Evolutionary conservation across 352 stramenopile species (phyloP).

Genomic region (Pilasporangium apinafurcum): DNA sequence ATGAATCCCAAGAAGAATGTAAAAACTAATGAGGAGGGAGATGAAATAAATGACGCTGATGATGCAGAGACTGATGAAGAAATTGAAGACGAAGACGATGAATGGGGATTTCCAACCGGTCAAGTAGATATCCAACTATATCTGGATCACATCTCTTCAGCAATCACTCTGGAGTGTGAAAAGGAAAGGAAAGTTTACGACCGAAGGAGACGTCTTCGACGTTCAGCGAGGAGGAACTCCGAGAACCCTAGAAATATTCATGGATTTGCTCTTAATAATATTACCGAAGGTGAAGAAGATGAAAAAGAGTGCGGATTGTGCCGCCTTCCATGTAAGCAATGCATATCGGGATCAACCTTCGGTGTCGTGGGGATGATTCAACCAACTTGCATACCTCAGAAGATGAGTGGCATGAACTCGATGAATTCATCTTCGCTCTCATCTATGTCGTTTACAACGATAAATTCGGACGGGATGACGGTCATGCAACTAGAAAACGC

Average conservation of each 20-base stretch:
- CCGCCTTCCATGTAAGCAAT: slow-evolving; percentile 42
- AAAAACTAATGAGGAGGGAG: background rate
- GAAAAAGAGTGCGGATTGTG: slow-evolving; percentile 58
- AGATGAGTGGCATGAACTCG: slow-evolving; percentile 8
- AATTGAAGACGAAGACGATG: slow-evolving; percentile 60
- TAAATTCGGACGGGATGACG: background rate
- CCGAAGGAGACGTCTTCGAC: slow-evolving; percentile 22
- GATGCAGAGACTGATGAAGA: slow-evolving; percentile 38
- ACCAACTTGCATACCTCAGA: slow-evolving; percentile 41
- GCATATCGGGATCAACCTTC: slow-evolving; percentile 36
- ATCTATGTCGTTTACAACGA: background rate
- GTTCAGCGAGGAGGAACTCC: slow-evolving; percentile 14
- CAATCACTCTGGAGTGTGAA: slow-evolving; percentile 44
- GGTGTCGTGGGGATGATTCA: slow-evolving; percentile 68
- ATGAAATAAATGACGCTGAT: slow-evolving; percentile 13
- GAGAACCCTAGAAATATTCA: too few relatives aligned
- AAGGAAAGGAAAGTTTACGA: slow-evolving; percentile 27
- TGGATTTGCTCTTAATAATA: too few relatives aligned
- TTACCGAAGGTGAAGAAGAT: slow-evolving; percentile 14
- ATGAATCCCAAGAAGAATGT: slow-evolving; percentile 3
- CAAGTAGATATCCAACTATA: slow-evolving; percentile 64
- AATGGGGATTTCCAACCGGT: slow-evolving; percentile 77
- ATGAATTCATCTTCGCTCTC: slow-evolving; percentile 1
- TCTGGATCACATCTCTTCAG: slow-evolving; percentile 56
- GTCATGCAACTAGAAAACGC: slow-evolving; percentile 36